phyloP scores from a whole-genome alignment of 352 stramenopile genomes.

The Globisporangium cederbergense region DNA sequence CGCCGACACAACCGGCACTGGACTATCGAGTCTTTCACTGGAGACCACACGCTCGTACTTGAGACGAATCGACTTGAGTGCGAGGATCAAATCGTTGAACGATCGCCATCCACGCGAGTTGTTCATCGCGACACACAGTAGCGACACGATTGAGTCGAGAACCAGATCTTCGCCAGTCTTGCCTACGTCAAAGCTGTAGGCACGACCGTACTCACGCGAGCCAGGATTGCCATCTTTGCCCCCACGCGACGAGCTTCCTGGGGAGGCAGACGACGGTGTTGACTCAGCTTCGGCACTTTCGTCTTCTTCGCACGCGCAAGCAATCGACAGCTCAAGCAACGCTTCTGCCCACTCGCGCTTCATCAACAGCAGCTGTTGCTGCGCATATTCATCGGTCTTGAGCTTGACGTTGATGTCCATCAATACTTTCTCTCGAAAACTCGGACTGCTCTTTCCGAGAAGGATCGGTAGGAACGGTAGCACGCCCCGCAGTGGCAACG shows the following conservation, averaged over 20 bases:
- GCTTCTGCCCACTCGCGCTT: slow-evolving; percentile 75
- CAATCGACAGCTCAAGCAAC: slow-evolving; percentile 66
- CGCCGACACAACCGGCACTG: slow-evolving; percentile 12
- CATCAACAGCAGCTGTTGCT: slow-evolving; percentile 72
- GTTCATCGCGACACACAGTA: slow-evolving; percentile 71
- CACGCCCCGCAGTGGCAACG: slow-evolving; percentile 59
- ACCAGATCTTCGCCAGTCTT: slow-evolving; percentile 81
- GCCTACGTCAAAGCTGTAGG: slow-evolving; percentile 61
- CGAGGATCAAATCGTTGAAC: slow-evolving; percentile 64
- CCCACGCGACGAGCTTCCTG: not conserved
- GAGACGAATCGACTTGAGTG: slow-evolving; percentile 52
- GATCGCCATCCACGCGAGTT: slow-evolving; percentile 56
- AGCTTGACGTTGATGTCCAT: slow-evolving; percentile 88
- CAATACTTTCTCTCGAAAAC: slow-evolving; percentile 71
- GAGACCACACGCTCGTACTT: slow-evolving; percentile 43
- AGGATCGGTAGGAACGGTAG: slow-evolving; percentile 73
- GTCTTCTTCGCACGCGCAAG: slow-evolving; percentile 38
- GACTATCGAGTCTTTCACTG: not conserved
- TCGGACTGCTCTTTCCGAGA: slow-evolving; percentile 41
- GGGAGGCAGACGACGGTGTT: no score
- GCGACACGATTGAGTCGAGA: slow-evolving; percentile 78
- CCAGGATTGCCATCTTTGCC: slow-evolving; percentile 4
- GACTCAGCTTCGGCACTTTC: not conserved
- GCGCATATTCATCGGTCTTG: slow-evolving; percentile 69
- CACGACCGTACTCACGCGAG: slow-evolving; percentile 24